Evolutionary conservation across 2,329 filamentous ascomycete species (phyloP), one percentile per base, ranked within the genome.

Genomic region (Rutstroemia sp.): DNA sequence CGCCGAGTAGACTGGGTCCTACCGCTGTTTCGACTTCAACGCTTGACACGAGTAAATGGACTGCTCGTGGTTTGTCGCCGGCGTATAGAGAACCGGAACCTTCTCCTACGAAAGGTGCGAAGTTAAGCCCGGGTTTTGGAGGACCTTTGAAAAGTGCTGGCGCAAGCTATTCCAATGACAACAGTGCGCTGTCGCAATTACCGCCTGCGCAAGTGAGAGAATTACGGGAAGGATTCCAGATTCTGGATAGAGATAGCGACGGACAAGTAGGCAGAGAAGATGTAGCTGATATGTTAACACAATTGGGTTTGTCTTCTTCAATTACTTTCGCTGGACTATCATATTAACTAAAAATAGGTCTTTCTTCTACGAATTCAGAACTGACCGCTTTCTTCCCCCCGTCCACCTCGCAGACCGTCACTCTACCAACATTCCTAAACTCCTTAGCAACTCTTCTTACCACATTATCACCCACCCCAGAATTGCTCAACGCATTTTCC

Each of bases 221-320:
- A 65, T 81, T 99, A 72, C 83, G 94, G 59, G 92, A 97, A 69
- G 90, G 88, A 0, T 99, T 97, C 71, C 89, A 95, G 71, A 91
- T 96, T 58, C 78, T 99, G 48, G 94, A 97, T 71, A 81, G 89
- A 58, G 87, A 94, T 71, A 92, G 90, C 67, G 90, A 94, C 67
- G 92, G 92, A 17, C 76, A 82, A 51, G 86, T 99, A 59, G 88
- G 86, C 63, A 80, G 87, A 58, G 87, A 92, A 21, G 90, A 95
- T 69, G 84, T 99, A 5, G 83, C 83, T 16, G 89, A 95, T 65
- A 95, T 96, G 81, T 80, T 99, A 34, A 83, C 81, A 58, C 91
- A 95, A 67, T 78, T 96, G 49, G 92, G 87, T 89, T 73, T 48
- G 70, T 63, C 21, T 34, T 3, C 10, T 9, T 41, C 16, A 17